Conservation (phyloP, 345 rosid genomes). For the Mallotus nudiflorus region DNA sequence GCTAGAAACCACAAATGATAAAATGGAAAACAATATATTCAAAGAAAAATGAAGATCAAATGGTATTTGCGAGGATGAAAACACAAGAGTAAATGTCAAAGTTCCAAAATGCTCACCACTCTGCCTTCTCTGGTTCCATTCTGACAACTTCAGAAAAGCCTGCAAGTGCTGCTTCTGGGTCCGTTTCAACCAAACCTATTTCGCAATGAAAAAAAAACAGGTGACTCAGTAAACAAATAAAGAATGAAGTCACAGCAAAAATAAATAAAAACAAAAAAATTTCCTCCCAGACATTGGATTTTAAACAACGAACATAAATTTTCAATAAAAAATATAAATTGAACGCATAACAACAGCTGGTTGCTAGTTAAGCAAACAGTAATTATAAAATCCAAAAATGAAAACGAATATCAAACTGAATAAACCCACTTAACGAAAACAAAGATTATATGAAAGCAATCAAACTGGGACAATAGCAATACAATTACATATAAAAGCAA, state of each 20-base stretch:
- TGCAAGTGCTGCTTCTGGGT: conserved; percentile 87
- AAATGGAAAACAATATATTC: background rate
- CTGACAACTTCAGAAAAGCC: conserved; percentile 90
- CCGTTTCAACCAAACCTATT: conserved; percentile 87
- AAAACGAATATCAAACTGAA: background rate
- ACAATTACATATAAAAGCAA: background rate
- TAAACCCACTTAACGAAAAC: background rate
- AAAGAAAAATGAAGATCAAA: background rate
- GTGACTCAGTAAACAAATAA: background rate
- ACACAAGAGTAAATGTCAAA: background rate
- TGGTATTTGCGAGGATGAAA: background rate
- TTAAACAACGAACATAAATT: too few species aligned
- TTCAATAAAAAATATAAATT: too few species aligned
- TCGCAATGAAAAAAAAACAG: background rate
- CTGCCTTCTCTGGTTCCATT: conserved; percentile 99
- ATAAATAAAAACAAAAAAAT: background rate
- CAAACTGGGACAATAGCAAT: background rate
- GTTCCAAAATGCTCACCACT: conserved; percentile 56
- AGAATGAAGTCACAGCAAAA: background rate
- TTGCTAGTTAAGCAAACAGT: background rate
- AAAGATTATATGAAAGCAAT: background rate
- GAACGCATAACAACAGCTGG: background rate
- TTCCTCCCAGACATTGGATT: too few species aligned
- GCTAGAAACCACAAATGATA: background rate
- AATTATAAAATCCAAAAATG: background rate